A percentile compares a stretch with the other conserved stretches of the same genome.
Evolutionary conservation across 495 filamentous ascomycete species (phyloP).

Genomic region (Penicillium cosmopolitanum): DNA sequence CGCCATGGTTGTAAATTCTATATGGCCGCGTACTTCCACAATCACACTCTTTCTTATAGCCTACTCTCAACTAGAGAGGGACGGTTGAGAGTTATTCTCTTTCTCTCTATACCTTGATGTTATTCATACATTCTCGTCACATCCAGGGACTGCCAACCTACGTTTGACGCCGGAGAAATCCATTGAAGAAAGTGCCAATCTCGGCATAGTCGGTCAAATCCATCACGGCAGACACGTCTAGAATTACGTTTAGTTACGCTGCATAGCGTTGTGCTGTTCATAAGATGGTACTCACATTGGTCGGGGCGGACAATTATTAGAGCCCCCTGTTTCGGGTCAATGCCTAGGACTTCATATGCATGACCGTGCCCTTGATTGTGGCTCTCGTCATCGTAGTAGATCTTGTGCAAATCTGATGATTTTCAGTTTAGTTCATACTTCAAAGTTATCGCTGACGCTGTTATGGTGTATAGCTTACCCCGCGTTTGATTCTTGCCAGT

Average conservation of each 20-base stretch:
- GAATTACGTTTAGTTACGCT: neutral
- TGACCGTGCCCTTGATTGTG: slow-evolving; percentile 68
- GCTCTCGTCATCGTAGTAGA: slow-evolving; percentile 68
- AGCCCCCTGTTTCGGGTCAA: slow-evolving; percentile 56
- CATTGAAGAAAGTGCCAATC: slow-evolving; percentile 47
- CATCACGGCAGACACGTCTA: slow-evolving; percentile 45
- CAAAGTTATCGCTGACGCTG: neutral
- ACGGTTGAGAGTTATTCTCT: neutral
- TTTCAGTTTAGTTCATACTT: neutral
- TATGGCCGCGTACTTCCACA: neutral
- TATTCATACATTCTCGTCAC: neutral
- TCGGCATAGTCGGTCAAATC: slow-evolving; percentile 36
- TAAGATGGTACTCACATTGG: slow-evolving; percentile 55
- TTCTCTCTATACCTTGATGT: neutral
- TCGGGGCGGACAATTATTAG: slow-evolving; percentile 68
- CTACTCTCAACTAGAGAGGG: slow-evolving; percentile 8
- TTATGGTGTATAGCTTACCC: slow-evolving; percentile 40
- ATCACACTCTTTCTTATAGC: neutral
- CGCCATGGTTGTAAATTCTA: neutral
- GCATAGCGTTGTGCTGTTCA: slow-evolving; percentile 2
- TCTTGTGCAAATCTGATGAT: slow-evolving; percentile 59
- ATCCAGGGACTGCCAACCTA: slow-evolving; percentile 14
- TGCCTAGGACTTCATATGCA: slow-evolving; percentile 63
- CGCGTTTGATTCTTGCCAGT: slow-evolving; percentile 62
- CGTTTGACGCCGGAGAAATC: slow-evolving; percentile 35